These are phyloP conservation scores for Manihot esculenta DNA, from an alignment of 441 rosid genomes.

Conservation along the genomic window DNA sequence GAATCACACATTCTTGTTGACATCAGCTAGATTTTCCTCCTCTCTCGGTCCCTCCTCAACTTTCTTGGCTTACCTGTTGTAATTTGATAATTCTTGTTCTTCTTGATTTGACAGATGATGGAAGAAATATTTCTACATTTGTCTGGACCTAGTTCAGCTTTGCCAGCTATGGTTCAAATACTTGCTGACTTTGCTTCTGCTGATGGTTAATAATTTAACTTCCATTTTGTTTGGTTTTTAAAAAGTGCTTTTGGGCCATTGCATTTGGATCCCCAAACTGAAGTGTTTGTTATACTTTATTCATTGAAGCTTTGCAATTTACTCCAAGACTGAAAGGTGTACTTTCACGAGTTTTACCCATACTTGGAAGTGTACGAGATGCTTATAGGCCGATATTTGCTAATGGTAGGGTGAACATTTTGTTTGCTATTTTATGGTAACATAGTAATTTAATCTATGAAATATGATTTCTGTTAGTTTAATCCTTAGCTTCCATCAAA, in stretches of 20 bases:
- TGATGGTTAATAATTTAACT: conserved; percentile 68
- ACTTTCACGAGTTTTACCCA: conserved; percentile 81
- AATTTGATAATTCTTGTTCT: conserved; percentile 18
- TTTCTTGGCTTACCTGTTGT: neutral
- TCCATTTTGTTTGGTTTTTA: conserved; percentile 13
- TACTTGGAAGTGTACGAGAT: conserved; percentile 94
- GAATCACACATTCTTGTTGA: neutral
- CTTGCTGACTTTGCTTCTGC: conserved; percentile 97
- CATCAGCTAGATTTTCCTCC: neutral
- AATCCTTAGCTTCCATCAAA: neutral
- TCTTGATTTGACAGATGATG: conserved; percentile 74
- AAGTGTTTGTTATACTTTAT: conserved; percentile 29
- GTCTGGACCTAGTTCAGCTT: conserved; percentile 69
- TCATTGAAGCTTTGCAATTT: conserved; percentile 90
- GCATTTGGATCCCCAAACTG: conserved; percentile 35
- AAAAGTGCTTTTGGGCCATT: conserved; percentile 18
- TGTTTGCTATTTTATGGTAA: conserved; percentile 6
- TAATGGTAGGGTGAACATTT: conserved; percentile 54
- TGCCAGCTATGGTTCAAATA: conserved; percentile 95
- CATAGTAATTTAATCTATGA: conserved; percentile 3
- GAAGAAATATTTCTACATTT: conserved; percentile 89
- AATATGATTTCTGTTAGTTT: conserved; percentile 5
- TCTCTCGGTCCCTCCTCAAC: neutral
- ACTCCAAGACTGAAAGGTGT: conserved; percentile 90
- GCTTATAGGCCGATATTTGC: conserved; percentile 88